Evolutionary conservation across 352 stramenopile genomes (phyloP), one percentile per base, ranked within the genome.

Genomic region (Thalassiosira gravida): DNA sequence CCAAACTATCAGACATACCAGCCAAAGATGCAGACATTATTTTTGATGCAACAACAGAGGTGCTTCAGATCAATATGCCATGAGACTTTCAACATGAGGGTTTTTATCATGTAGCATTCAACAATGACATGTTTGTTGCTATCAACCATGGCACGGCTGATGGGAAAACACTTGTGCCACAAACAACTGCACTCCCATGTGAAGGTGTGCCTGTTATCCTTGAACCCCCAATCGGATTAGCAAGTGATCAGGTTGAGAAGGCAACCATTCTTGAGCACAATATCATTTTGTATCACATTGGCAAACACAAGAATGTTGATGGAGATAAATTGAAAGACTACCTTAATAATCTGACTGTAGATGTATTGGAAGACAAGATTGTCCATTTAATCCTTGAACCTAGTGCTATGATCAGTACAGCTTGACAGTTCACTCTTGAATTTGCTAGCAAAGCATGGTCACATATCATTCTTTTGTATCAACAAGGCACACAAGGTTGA

Each of bases 241-340:
- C n/a, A 16, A 57, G 47, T 57, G 47, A 57, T 30, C 47, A 57
- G 14, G 47, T 30, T 27, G 24, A 57, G 18, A 57, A 57, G 47
- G 18, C 47, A 1, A 57, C 6, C 6, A 16, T 32, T 5, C 3
- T 57, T 8, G 47, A 57, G 11, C 47, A 57, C 6, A 57, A 32
- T 6, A 22, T 57, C 3, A 22, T 30, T 8, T 6, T 22, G 3
- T 57, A 57, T 16, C 47, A 57, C n/a, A 1, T 29, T 16, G 47
- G 30, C 47, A 22, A 57, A 14, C 24, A 32, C 24, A 57, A 57
- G n/a, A 2, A 14, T n/a, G 8, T n/a, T 9, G 47, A 27, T 14
- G 47, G 2, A 5, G 3, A 5, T 3, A 2, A 30, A 2, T 16
- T 57, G n/a, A 6, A 22, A 2, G 47, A 57, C 20, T n/a, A n/a